These are phyloP conservation scores for Alternaria atra DNA, from an alignment of 2,329 filamentous ascomycete genomes.

Conservation along the genomic window DNA sequence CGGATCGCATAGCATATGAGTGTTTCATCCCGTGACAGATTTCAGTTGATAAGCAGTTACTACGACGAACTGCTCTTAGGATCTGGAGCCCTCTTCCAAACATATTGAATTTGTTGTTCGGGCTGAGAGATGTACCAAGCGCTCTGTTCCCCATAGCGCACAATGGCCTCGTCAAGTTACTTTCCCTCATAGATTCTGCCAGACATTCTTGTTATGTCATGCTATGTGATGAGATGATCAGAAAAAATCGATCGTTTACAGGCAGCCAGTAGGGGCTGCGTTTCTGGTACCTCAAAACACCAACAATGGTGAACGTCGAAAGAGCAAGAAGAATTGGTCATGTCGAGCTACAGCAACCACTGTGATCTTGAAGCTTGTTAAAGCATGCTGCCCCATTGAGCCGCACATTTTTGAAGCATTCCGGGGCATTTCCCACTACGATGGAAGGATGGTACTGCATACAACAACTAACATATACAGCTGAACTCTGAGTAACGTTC, in stretches of 20 bases:
- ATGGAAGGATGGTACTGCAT: background rate
- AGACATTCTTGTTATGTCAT: background rate
- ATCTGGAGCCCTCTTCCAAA: too few relatives aligned
- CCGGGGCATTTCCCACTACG: background rate
- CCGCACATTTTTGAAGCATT: background rate
- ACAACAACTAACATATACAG: background rate
- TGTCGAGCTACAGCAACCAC: fast-evolving
- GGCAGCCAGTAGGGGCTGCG: background rate
- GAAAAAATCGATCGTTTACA: background rate
- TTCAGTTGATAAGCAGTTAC: background rate
- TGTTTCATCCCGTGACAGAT: background rate
- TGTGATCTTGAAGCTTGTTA: background rate
- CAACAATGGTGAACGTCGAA: background rate
- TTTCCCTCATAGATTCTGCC: background rate
- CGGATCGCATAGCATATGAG: background rate
- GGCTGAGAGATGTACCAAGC: background rate
- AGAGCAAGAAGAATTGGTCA: too few relatives aligned
- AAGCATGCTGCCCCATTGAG: background rate
- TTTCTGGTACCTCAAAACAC: background rate
- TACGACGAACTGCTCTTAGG: too few relatives aligned
- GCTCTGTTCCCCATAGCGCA: background rate
- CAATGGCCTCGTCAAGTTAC: background rate
- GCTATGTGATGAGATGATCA: background rate
- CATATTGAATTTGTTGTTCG: too few relatives aligned
- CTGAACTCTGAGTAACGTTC: background rate